These are phyloP conservation scores for Bipolaris sorokiniana DNA, from an alignment of 2,329 filamentous ascomycete genomes.

Conservation along the genomic window DNA sequence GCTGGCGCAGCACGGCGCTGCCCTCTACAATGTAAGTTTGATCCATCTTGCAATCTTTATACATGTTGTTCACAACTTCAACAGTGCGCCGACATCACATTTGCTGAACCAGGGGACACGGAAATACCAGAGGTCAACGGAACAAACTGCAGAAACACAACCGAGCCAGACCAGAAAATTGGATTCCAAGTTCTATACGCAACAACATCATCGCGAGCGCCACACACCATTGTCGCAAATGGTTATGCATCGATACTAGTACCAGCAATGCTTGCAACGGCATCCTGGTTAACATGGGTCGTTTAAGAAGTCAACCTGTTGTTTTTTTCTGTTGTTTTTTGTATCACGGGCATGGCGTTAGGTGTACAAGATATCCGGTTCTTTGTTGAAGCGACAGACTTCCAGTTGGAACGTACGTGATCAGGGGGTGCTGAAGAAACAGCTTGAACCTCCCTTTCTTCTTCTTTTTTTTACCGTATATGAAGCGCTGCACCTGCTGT, in stretches of 20 bases:
- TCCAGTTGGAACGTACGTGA: slow-evolving; percentile 8
- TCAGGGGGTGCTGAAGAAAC: not conserved
- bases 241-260: slow-evolving; percentile 34
- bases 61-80: slow-evolving; percentile 6
- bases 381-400: slow-evolving; percentile 1
- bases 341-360: slow-evolving; percentile 20
- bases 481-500: not conserved
- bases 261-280: slow-evolving; percentile 36
- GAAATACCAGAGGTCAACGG: slow-evolving; percentile 71
- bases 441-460: not conserved
- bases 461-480: not conserved
- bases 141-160: slow-evolving; percentile 88
- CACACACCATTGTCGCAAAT: slow-evolving; percentile 33
- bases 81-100: slow-evolving; percentile 95
- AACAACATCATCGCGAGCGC: slow-evolving; percentile 44
- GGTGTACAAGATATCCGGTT: slow-evolving; percentile 32
- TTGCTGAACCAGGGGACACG: slow-evolving; percentile 76
- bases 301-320: slow-evolving; percentile 8
- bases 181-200: slow-evolving; percentile 80
- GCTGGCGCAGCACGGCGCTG: slow-evolving; percentile 79
- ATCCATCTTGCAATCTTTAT: not conserved
- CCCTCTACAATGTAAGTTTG: slow-evolving; percentile 74
- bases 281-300: slow-evolving; percentile 38
- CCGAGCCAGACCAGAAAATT: slow-evolving; percentile 56
- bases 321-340: slow-evolving; percentile 3